Percentiles rank a stretch among this genome's conserved stretches.
Conservation (phyloP, 2,329 filamentous ascomycete genomes). For the Fusarium sp. region DNA sequence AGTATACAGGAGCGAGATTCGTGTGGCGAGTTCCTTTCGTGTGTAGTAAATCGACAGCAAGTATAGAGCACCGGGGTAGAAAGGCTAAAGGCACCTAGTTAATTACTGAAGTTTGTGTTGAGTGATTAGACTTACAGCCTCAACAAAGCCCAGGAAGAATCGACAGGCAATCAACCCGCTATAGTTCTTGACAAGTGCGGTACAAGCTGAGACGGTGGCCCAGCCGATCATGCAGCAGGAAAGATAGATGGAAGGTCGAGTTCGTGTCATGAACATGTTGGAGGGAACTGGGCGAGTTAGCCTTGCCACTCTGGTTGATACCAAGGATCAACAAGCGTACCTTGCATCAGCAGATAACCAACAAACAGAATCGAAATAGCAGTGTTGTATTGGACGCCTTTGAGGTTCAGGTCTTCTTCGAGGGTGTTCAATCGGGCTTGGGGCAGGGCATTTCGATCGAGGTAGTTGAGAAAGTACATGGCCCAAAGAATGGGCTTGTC, state of each 20-base stretch:
- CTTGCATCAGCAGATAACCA: conserved; percentile 29
- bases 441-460: conserved; percentile 41
- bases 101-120: conserved; percentile 43
- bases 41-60: conserved; percentile 27
- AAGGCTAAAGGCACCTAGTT: conserved; percentile 1
- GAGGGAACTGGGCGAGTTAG: conserved; percentile 4
- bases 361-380: conserved; percentile 40
- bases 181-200: conserved; percentile 5
- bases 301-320: neutral
- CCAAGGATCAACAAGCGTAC: neutral
- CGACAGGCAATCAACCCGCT: conserved; percentile 15
- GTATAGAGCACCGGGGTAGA: conserved; percentile 22
- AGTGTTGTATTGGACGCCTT: conserved; percentile 36
- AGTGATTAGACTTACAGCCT: conserved; percentile 6
- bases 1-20: conserved; percentile 23
- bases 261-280: conserved; percentile 28
- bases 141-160: conserved; percentile 24
- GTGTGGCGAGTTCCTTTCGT: conserved; percentile 23
- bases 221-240: conserved; percentile 22
- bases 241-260: conserved; percentile 16
- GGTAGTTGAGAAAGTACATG: conserved; percentile 42
- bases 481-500: conserved; percentile 35
- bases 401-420: conserved; percentile 33
- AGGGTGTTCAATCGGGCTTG: conserved; percentile 36
- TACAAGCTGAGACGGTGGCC: conserved; percentile 18